Evolutionary conservation across 2,329 filamentous ascomycete species (phyloP), one percentile per base, ranked within the genome.

Genomic region (Hymenoscyphus occultus): DNA sequence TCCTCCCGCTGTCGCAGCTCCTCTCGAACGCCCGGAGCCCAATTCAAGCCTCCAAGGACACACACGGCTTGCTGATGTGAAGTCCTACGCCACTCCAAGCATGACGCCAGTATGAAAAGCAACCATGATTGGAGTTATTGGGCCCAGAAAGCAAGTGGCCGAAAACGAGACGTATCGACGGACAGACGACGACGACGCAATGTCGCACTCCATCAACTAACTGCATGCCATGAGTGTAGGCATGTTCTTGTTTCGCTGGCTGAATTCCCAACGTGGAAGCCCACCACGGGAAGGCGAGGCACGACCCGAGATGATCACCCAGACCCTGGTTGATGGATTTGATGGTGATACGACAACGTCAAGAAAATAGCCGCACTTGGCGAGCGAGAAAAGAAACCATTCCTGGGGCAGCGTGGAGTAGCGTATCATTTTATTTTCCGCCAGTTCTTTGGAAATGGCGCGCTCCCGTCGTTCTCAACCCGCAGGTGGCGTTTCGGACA

Each of bases 251-350:
- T 40, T 59, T 62, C 35, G 39, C 40, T 64, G 66, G 66, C 60
- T 67, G 65, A 69, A 66, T 63, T 64, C 48, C 64, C 59, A 59
- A 51, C 57, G 59, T 68, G 66, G 62, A 61, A 68, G 58, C 9
- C 63, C 65, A 70, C 59, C 56, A 63, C 68, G 67, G 67, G 6
- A n/a, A n/a, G 48, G 48, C 22, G 19, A 61, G 69, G 67, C 63
- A 69, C 71, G 68, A 69, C 67, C 70, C 69, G 70, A 70, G 66
- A 67, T 61, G 69, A 71, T 71, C 69, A 66, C 64, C 69, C 68
- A 59, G 62, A 70, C 65, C 71, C 70, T 68, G 67, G 69, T 68
- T 68, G 54, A 65, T 61, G 70, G 69, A 63, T 64, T 58, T 62
- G 59, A 45, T 35, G 56, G 42, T 65, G 61, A 32, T 59, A 63